phyloP scores from a whole-genome alignment of 768 basidiomycete species.

The Pisolithus orientalis region DNA sequence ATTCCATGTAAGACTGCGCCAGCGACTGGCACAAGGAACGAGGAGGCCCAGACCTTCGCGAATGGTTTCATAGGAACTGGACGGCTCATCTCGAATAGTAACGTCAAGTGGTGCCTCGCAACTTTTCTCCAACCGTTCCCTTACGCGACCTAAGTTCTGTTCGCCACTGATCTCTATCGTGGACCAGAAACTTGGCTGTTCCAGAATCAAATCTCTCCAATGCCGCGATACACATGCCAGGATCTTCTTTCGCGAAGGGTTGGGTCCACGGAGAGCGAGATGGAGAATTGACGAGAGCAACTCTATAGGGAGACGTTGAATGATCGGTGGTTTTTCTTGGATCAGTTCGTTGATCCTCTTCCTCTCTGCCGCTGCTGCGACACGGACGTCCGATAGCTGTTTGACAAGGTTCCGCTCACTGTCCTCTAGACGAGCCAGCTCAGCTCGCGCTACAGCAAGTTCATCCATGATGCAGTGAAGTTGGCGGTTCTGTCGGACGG shows the following conservation, averaged over 20 bases:
- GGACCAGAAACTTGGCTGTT: background rate
- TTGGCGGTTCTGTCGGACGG: too few relatives aligned
- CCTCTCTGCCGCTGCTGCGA: background rate
- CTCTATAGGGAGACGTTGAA: background rate
- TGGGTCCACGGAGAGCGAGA: background rate
- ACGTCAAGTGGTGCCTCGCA: background rate
- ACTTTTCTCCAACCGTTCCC: background rate
- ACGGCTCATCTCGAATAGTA: background rate
- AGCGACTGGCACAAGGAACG: too few relatives aligned
- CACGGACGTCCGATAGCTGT: background rate
- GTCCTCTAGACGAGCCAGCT: background rate
- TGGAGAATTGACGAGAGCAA: background rate
- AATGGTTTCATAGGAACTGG: too few relatives aligned
- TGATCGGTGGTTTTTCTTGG: background rate
- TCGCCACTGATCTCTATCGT: background rate
- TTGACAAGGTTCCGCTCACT: background rate
- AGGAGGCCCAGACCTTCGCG: too few relatives aligned
- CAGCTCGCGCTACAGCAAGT: background rate
- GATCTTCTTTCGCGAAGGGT: background rate
- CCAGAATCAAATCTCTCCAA: background rate
- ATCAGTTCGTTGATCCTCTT: background rate
- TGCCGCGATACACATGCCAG: background rate
- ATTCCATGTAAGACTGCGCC: too few relatives aligned
- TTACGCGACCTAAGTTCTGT: background rate
- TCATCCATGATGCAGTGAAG: background rate